A percentile compares a stretch with the other conserved stretches of the same genome.
phyloP scores from a whole-genome alignment of 257 asterid species.

The Capsicum chinense region DNA sequence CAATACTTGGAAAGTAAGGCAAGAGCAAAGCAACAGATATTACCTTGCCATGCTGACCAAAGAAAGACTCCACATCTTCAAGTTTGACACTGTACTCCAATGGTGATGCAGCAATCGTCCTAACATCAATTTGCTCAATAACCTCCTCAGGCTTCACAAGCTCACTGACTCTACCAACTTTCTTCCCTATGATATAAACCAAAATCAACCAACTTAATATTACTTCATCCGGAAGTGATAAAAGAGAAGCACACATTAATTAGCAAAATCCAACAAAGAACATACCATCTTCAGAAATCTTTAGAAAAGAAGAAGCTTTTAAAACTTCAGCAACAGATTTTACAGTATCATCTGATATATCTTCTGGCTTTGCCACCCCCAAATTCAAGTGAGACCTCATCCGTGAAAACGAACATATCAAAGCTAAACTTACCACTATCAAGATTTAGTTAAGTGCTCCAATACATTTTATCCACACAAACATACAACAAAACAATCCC shows the following conservation, averaged over 20 bases:
- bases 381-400: conserved; percentile 79
- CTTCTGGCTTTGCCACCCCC: conserved; percentile 78
- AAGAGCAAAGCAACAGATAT: background rate
- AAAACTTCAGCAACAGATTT: conserved; percentile 78
- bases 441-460: conserved; percentile 57
- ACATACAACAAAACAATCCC: background rate
- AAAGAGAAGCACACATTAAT: background rate
- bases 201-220: background rate
- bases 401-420: conserved; percentile 80
- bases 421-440: conserved; percentile 80
- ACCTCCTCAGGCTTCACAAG: conserved; percentile 81
- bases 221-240: background rate
- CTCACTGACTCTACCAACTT: conserved; percentile 77
- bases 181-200: conserved; percentile 52
- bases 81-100: conserved; percentile 74
- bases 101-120: conserved; percentile 90
- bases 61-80: conserved; percentile 82
- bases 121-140: conserved; percentile 73
- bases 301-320: conserved; percentile 72
- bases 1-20: background rate
- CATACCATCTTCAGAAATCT: conserved; percentile 89
- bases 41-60: conserved; percentile 73
- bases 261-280: conserved; percentile 19
- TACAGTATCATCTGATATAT: conserved; percentile 68
- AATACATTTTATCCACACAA: background rate